Evolutionary conservation across 2,329 filamentous ascomycete genomes (phyloP), one percentile per base, ranked within the genome.

Genomic region (Sarocladium oryzae): DNA sequence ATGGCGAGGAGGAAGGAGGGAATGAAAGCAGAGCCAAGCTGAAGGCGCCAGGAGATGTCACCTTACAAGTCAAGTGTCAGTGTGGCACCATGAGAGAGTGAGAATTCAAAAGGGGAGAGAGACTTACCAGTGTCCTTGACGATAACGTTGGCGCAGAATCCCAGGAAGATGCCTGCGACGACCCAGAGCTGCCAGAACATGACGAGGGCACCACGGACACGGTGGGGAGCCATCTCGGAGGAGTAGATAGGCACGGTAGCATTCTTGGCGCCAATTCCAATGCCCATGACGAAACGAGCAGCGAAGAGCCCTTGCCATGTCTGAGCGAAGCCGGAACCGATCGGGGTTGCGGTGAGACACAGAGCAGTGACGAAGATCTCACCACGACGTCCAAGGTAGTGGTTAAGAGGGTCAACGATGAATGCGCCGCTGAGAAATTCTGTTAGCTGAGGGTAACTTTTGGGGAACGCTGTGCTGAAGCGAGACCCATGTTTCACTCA

Each of bases 171-270:
- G 20, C 71, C 71, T 0, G 50, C 16, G 30, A 53, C 52, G 24
- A 56, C 53, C 49, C 52, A 57, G 35, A 60, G 54, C 54, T 66
- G 75, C 86, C 87, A 91, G 58, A 82, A 84, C 87, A 92, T 91
- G 55, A 89, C 86, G 9, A 92, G 72, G 10, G 84, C 86, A 56
- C 86, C 85, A 56, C 85, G 78, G 50, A 89, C 82, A 4, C 71
- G 61, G 2, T 84, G 80, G 0, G 85, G 85, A 0, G 82, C 77
- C 43, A 79, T 85, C 63, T 89, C 86, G 1, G 86, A 85, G 1
- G 84, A 81, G 58, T 88, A 90, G 41, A 90, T 80, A 0, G 87
- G 86, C 0, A 84, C 79, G 1, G 75, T 81, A 4, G 75, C 76
- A 11, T 78, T 78, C 61, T 86, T 86, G 30, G 80, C 74, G 6